Evolutionary conservation across 805 yeast species (phyloP).

Genomic region (Nakazawaea ernobii): DNA sequence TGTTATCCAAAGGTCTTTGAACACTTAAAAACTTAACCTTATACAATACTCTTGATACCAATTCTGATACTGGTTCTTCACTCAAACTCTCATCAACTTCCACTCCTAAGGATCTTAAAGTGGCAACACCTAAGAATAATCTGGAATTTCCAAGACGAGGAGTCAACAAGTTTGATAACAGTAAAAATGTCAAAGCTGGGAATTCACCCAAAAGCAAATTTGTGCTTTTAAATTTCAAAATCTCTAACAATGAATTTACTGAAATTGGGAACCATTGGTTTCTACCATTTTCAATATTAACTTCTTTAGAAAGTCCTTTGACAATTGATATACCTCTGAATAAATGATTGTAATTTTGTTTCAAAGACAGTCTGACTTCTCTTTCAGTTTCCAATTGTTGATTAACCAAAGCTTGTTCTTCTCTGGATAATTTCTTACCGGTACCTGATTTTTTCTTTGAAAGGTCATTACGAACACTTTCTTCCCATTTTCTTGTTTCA

Average conservation of each 20-base stretch:
- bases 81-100: constrained; percentile 38
- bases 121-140: constrained; percentile 61
- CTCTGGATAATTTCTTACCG: constrained; percentile 60
- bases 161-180: constrained; percentile 46
- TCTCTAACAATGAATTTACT: constrained; percentile 38
- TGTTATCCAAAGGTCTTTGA: constrained; percentile 62
- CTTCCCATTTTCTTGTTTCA: constrained; percentile 88
- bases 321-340: constrained; percentile 50
- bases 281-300: constrained; percentile 57
- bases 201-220: constrained; percentile 13
- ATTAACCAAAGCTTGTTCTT: constrained; percentile 60
- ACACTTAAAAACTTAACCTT: constrained; percentile 69
- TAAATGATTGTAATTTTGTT: constrained; percentile 28
- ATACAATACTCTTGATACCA: constrained; percentile 65
- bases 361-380: constrained; percentile 43
- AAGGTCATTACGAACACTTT: constrained; percentile 68
- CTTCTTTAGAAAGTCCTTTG: constrained; percentile 42
- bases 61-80: constrained; percentile 47
- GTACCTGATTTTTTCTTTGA: constrained; percentile 41
- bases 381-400: constrained; percentile 63
- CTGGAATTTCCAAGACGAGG: constrained; percentile 46
- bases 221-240: constrained; percentile 32
- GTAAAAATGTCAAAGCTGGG: constrained; percentile 46
- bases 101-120: constrained; percentile 50
- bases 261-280: constrained; percentile 70